These are phyloP conservation scores for Kazachstania psychrophila DNA, from an alignment of 805 yeast genomes.

Conservation along the genomic window DNA sequence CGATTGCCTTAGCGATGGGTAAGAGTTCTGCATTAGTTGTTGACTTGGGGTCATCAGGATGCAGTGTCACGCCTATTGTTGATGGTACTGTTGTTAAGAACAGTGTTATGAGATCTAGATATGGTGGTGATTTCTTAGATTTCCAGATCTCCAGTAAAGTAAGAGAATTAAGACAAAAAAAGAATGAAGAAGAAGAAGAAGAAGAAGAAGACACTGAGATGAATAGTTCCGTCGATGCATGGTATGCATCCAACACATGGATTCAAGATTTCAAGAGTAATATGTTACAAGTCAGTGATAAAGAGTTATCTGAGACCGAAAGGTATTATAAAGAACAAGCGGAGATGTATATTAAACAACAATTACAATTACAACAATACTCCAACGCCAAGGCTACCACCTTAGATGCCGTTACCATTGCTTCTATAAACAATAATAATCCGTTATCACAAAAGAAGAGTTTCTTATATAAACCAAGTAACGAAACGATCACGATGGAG, in stretches of 20 bases:
- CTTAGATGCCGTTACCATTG: conserved; percentile 3
- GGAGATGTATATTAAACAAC: conserved; percentile 13
- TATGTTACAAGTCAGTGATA: conserved; percentile 26
- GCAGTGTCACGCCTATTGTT: conserved; percentile 65
- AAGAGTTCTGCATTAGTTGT: conserved; percentile 69
- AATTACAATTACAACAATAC: conserved; percentile 14
- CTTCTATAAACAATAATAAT: conserved; percentile 9
- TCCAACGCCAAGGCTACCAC: neutral
- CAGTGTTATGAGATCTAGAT: conserved; percentile 56
- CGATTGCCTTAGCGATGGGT: conserved; percentile 70
- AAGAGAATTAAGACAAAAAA: conserved; percentile 15
- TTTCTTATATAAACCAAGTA: conserved; percentile 12
- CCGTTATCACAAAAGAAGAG: conserved; percentile 17
- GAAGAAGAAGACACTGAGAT: neutral
- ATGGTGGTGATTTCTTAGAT: conserved; percentile 79
- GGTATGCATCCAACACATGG: conserved; percentile 26
- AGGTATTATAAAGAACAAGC: conserved; percentile 20
- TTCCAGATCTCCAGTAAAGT: conserved; percentile 48
- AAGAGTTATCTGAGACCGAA: conserved; percentile 18
- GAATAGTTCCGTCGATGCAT: conserved; percentile 12
- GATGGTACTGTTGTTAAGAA: conserved; percentile 65
- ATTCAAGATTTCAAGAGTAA: conserved; percentile 24
- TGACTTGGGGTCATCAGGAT: conserved; percentile 65
- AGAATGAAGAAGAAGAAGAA: conserved; percentile 3
- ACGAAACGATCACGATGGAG: conserved; percentile 18